A percentile compares a stretch with the other conserved stretches of the same genome.
Conservation (phyloP, 805 yeast genomes). For the Nakazawaea siamensis region DNA sequence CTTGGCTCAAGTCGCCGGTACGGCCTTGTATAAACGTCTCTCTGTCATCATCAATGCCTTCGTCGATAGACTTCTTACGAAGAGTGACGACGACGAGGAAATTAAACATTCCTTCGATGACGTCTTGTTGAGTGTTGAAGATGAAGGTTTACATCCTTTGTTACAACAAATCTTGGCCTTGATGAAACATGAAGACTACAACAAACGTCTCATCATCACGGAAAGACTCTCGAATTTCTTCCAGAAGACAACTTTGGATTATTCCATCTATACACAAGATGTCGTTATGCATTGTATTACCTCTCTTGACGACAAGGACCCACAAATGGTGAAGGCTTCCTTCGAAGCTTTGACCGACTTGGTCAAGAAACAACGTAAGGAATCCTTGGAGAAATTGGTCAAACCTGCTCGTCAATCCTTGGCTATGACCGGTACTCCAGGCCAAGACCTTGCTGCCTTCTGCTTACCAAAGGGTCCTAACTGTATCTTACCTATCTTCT, state of each 20-base stretch:
- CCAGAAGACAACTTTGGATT: slow-evolving; percentile 54
- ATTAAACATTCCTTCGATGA: slow-evolving; percentile 52
- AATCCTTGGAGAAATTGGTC: slow-evolving; percentile 66
- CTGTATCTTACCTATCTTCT: slow-evolving; percentile 82
- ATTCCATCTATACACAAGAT: slow-evolving; percentile 65
- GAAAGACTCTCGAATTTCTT: slow-evolving; percentile 70
- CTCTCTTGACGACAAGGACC: slow-evolving; percentile 64
- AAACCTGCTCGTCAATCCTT: slow-evolving; percentile 75
- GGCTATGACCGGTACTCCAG: slow-evolving; percentile 50
- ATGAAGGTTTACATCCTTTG: slow-evolving; percentile 76
- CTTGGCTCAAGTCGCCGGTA: slow-evolving; percentile 84
- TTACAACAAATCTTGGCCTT: slow-evolving; percentile 72
- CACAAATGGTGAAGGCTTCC: slow-evolving; percentile 54
- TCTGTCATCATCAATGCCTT: slow-evolving; percentile 68
- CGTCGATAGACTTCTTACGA: slow-evolving; percentile 45
- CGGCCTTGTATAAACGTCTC: slow-evolving; percentile 66
- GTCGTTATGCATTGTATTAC: slow-evolving; percentile 63
- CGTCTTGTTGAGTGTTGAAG: slow-evolving; percentile 66
- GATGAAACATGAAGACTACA: slow-evolving; percentile 67
- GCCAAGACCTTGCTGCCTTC: slow-evolving; percentile 68
- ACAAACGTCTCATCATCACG: slow-evolving; percentile 54
- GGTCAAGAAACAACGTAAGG: slow-evolving; percentile 67
- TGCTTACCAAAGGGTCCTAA: slow-evolving; percentile 75
- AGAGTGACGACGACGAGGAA: slow-evolving; percentile 28
- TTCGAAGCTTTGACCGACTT: slow-evolving; percentile 58